Percentiles rank a stretch among this genome's conserved stretches.
These are phyloP conservation scores for Drechslerella dactyloides DNA, from an alignment of 2,329 filamentous ascomycete genomes.

Conservation along the genomic window DNA sequence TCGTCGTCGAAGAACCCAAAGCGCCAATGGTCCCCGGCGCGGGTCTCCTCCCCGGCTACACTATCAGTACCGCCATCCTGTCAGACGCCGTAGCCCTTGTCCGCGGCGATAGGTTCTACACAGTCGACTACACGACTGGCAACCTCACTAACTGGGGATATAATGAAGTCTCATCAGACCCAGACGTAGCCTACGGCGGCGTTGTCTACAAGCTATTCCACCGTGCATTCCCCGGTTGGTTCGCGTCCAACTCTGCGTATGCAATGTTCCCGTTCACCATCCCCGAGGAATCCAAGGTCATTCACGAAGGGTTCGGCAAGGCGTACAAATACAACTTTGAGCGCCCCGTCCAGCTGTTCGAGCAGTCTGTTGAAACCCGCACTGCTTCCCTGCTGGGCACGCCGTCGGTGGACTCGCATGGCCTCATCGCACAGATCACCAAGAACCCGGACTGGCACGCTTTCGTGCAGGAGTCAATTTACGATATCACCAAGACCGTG, in stretches of 20 bases:
- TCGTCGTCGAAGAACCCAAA: constrained; percentile 68
- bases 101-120: constrained; percentile 67
- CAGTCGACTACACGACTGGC: constrained; percentile 61
- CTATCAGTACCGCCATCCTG: constrained; percentile 65
- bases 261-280: constrained; percentile 63
- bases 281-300: constrained; percentile 59
- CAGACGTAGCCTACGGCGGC: constrained; percentile 59
- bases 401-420: constrained; percentile 1
- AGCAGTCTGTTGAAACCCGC: constrained; percentile 18
- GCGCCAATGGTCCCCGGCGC: constrained; percentile 63
- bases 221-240: constrained; percentile 61
- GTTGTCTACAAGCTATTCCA: constrained; percentile 62
- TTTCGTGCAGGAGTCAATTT: constrained; percentile 71
- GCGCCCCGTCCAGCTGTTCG: constrained; percentile 52
- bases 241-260: constrained; percentile 59
- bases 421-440: constrained; percentile 21
- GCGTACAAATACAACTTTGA: constrained; percentile 74
- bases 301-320: constrained; percentile 63
- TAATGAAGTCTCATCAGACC: constrained; percentile 59
- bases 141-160: constrained; percentile 61
- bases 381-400: constrained; percentile 21
- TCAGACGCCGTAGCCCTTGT: constrained; percentile 68
- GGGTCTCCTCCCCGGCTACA: constrained; percentile 64
- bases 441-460: constrained; percentile 62
- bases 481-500: constrained; percentile 67